Conservation (phyloP, 768 basidiomycete species). For the Serendipita sp. region DNA sequence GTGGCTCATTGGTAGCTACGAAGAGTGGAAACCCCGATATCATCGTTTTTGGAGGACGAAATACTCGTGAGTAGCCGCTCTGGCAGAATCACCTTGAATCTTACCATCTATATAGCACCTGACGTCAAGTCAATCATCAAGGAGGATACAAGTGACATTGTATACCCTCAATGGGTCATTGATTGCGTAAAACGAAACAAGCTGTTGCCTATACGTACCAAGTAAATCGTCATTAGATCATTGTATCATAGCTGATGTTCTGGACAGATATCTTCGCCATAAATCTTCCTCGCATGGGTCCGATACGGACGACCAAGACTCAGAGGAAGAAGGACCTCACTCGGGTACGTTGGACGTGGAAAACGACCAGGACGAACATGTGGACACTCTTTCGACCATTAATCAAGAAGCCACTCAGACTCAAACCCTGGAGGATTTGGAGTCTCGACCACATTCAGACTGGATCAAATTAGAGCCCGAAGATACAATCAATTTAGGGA, state of each 20-base stretch:
- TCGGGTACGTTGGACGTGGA: constrained; percentile 18
- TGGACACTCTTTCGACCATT: constrained; percentile 49
- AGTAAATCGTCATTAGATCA: not conserved
- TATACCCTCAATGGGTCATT: constrained; percentile 67
- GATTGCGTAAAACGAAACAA: constrained; percentile 52
- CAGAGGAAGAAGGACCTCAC: constrained; percentile 19
- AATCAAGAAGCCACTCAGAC: constrained; percentile 44
- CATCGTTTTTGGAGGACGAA: constrained; percentile 53
- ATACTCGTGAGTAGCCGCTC: constrained; percentile 37
- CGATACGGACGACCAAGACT: constrained; percentile 20
- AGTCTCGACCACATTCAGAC: constrained; percentile 22
- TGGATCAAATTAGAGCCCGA: constrained; percentile 21
- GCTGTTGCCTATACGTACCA: not conserved
- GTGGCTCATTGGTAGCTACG: constrained; percentile 46
- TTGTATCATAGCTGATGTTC: not conserved
- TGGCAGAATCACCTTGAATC: not conserved
- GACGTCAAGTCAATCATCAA: constrained; percentile 55
- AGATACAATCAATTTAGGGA: not conserved
- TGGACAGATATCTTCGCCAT: not conserved
- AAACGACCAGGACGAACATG: constrained; percentile 25
- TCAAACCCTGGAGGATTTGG: constrained; percentile 15
- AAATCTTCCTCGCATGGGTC: constrained; percentile 13
- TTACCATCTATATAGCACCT: constrained; percentile 34
- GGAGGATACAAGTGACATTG: constrained; percentile 52
- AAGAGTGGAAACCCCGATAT: constrained; percentile 13